Percentiles rank a stretch among this genome's conserved stretches.
These are phyloP conservation scores for Clavariopsis aquatica DNA, from an alignment of 495 filamentous ascomycete genomes.

Conservation along the genomic window DNA sequence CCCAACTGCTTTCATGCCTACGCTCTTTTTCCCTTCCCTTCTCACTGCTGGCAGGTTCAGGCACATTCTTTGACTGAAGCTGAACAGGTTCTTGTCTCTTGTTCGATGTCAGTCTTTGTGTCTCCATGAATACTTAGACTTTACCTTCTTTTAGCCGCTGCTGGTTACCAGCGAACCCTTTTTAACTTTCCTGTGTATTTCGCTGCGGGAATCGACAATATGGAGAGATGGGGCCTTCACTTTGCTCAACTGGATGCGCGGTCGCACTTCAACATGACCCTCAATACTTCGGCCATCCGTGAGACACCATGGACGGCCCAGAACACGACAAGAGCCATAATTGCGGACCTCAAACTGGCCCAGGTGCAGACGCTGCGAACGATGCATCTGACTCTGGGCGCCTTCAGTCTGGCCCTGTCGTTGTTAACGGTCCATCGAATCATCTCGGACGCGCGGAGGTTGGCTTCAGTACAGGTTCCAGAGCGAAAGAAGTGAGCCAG, in stretches of 20 bases:
- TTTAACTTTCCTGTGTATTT: slow-evolving; percentile 35
- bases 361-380: slow-evolving; percentile 36
- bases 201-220: slow-evolving; percentile 32
- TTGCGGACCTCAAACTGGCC: slow-evolving; percentile 33
- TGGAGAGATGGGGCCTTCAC: slow-evolving; percentile 35
- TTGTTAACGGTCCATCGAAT: slow-evolving; percentile 34
- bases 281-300: slow-evolving; percentile 27
- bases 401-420: slow-evolving; percentile 36
- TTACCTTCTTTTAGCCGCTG: slow-evolving; percentile 38
- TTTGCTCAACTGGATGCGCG: slow-evolving; percentile 25
- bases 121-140: slow-evolving; percentile 38
- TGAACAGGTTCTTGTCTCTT: slow-evolving; percentile 38
- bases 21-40: slow-evolving; percentile 38
- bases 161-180: slow-evolving; percentile 35
- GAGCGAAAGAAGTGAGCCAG: slow-evolving; percentile 29
- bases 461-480: slow-evolving; percentile 26
- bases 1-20: slow-evolving; percentile 35
- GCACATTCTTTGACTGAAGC: slow-evolving; percentile 33
- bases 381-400: slow-evolving; percentile 38
- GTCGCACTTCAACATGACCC: slow-evolving; percentile 33
- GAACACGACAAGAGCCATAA: slow-evolving; percentile 33
- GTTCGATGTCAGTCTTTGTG: slow-evolving; percentile 32
- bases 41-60: slow-evolving; percentile 41
- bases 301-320: slow-evolving; percentile 25
- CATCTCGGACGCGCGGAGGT: slow-evolving; percentile 34